Evolutionary conservation across 441 rosid species (phyloP).

Genomic region (Aleurites moluccanus): DNA sequence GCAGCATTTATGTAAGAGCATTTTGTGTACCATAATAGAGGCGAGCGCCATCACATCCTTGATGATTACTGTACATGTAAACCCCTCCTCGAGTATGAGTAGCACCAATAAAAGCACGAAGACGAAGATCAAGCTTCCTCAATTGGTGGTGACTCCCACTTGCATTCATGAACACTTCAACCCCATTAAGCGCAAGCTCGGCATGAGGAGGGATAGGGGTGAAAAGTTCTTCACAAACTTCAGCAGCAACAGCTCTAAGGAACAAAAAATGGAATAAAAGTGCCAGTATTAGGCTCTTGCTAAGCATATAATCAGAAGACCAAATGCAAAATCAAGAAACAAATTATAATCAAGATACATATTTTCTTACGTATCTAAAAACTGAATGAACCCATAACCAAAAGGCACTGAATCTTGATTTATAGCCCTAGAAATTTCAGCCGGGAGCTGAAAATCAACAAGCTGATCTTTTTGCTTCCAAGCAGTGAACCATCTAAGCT

Average conservation of each 20-base stretch:
- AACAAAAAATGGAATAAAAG: conserved; percentile 1
- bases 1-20: not conserved
- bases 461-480: conserved; percentile 86
- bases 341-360: not conserved
- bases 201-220: conserved; percentile 84
- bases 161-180: conserved; percentile 97
- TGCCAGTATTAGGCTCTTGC: conserved; percentile 11
- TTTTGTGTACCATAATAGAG: conserved; percentile 71
- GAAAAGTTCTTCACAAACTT: conserved; percentile 96
- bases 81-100: conserved; percentile 93
- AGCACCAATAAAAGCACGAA: conserved; percentile 80
- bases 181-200: conserved; percentile 97
- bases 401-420: conserved; percentile 77
- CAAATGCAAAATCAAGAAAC: not conserved
- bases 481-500: conserved; percentile 95
- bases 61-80: conserved; percentile 96
- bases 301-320: not conserved
- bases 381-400: conserved; percentile 68
- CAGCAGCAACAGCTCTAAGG: conserved; percentile 89
- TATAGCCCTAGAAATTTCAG: conserved; percentile 65
- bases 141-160: conserved; percentile 99
- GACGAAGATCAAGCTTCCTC: conserved; percentile 88
- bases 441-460: conserved; percentile 75
- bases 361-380: conserved; percentile 26
- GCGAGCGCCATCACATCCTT: conserved; percentile 97